phyloP scores from a whole-genome alignment of 2,329 filamentous ascomycete genomes.

The Aspergillus pseudoterreus region DNA sequence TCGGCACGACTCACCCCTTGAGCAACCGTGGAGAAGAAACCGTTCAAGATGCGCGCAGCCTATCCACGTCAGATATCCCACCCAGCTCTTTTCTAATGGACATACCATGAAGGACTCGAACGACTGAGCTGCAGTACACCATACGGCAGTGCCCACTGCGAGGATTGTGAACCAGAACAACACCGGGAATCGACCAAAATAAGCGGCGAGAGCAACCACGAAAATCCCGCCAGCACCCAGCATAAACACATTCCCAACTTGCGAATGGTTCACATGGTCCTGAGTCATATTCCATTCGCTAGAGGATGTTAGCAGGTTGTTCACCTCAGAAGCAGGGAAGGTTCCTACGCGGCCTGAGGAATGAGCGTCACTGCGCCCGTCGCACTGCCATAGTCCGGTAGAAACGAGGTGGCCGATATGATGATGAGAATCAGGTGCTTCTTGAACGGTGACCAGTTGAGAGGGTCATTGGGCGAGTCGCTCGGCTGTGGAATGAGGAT shows the following conservation, averaged over 20 bases:
- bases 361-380: constrained; percentile 40
- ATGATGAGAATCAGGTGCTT: constrained; percentile 37
- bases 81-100: not conserved
- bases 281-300: constrained; percentile 36
- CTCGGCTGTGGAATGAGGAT: constrained; percentile 39
- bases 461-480: constrained; percentile 36
- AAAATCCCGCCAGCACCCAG: constrained; percentile 41
- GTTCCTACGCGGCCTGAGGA: constrained; percentile 30
- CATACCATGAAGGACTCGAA: constrained; percentile 37
- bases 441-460: constrained; percentile 34
- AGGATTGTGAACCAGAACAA: constrained; percentile 40
- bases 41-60: constrained; percentile 43
- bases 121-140: constrained; percentile 34
- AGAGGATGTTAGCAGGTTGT: not conserved
- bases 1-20: constrained; percentile 30
- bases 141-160: constrained; percentile 36
- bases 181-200: constrained; percentile 44
- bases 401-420: constrained; percentile 35
- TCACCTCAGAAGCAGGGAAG: not conserved
- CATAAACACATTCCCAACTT: constrained; percentile 44
- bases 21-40: constrained; percentile 42
- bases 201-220: constrained; percentile 39
- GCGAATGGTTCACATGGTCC: constrained; percentile 38
- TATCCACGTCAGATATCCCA: constrained; percentile 1
- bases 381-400: constrained; percentile 43